These are phyloP conservation scores for Lepidopterella palustris DNA, from an alignment of 495 filamentous ascomycete genomes.

Conservation along the genomic window DNA sequence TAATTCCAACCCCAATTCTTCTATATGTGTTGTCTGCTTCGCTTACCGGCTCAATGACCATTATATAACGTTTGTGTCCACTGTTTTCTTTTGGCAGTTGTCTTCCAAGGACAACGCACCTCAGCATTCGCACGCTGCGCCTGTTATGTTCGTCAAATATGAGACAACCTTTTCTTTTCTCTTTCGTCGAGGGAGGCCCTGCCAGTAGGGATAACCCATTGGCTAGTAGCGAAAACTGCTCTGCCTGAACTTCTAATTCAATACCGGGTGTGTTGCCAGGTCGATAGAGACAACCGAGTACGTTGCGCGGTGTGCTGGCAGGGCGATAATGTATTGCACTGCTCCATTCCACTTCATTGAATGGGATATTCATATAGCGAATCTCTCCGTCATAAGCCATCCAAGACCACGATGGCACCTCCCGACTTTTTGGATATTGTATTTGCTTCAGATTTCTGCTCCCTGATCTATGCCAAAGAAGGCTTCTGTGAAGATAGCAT, in stretches of 20 bases:
- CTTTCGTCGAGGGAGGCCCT: no score
- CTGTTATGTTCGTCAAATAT: not conserved
- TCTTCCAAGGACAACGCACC: not conserved
- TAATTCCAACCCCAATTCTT: not conserved
- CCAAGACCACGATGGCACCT: conserved; percentile 7
- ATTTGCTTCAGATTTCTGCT: not conserved
- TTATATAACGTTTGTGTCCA: not conserved
- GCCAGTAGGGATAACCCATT: no score
- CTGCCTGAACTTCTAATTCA: not conserved
- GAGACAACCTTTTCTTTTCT: not conserved
- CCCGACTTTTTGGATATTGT: not conserved
- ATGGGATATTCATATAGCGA: not conserved
- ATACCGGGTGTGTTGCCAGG: not conserved
- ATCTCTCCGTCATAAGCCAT: not conserved
- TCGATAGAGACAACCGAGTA: not conserved
- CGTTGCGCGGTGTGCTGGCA: not conserved
- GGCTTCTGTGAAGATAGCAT: not conserved
- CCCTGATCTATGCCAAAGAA: conserved; percentile 4
- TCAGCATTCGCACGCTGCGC: not conserved
- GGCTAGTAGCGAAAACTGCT: not conserved
- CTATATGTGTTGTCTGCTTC: not conserved
- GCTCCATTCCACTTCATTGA: not conserved
- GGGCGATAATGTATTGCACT: not conserved
- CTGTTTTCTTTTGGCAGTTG: not conserved
- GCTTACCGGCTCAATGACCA: not conserved